Percentiles rank a stretch among this genome's conserved stretches.
Evolutionary conservation across 2,329 filamentous ascomycete species (phyloP).

Genomic region (Botrytis aclada): DNA sequence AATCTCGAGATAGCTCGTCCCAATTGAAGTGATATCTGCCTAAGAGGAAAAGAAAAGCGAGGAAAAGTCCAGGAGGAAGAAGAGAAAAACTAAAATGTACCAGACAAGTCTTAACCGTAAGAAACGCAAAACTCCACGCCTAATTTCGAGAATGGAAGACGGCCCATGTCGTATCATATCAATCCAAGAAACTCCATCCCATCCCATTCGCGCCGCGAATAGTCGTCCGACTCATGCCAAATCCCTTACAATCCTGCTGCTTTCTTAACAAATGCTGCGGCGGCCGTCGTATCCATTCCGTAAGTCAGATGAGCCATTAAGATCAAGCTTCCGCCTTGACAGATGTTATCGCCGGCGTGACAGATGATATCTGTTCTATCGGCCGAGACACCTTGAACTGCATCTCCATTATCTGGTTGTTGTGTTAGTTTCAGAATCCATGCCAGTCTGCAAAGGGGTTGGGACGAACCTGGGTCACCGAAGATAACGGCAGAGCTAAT

Average conservation of each 20-base stretch:
- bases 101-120: not conserved
- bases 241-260: not conserved
- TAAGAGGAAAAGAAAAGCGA: not conserved
- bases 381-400: constrained; percentile 25
- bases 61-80: not conserved
- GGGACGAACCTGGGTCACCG: constrained; percentile 29
- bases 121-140: not conserved
- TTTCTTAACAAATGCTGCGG: constrained; percentile 28
- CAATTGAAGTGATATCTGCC: not conserved
- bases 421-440: not conserved
- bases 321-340: constrained; percentile 25
- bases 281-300: constrained; percentile 25
- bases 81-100: not conserved
- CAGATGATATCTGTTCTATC: constrained; percentile 30
- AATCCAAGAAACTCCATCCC: not conserved
- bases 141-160: not conserved
- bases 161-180: not conserved
- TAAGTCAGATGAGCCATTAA: constrained; percentile 30
- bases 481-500: constrained; percentile 31
- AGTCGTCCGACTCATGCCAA: not conserved
- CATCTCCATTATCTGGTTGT: constrained; percentile 28
- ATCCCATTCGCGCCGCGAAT: not conserved
- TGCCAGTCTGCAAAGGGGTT: constrained; percentile 14
- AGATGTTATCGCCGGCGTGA: constrained; percentile 30
- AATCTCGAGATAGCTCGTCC: not conserved